Base-by-base conservation (phyloP, 2,329 filamentous ascomycete species). In the Botryotinia convoluta region DNA sequence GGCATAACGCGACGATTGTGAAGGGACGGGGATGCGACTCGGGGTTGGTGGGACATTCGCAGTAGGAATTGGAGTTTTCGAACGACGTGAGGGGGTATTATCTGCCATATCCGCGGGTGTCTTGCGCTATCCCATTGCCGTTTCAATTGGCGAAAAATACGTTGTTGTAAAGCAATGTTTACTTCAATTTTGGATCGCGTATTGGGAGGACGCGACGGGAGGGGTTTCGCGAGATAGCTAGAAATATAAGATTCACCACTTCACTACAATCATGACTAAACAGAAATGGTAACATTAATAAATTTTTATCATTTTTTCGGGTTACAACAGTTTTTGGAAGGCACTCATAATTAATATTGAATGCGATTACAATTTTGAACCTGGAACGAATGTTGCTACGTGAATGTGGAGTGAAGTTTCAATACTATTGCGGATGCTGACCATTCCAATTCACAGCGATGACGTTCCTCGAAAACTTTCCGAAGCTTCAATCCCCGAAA, bases 31-130 rank as follows among this genome's bases (percentile, higher is more conserved):
- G 59, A 79, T 79, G 63, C 78, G 79, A 77, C 77, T 79, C 65
- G 82, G 82, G 72, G 82, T 83, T 73, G 82, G 83, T 51, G 82
- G 82, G 77, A 82, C 82, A 79, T 80, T 80, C 76, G 85, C 44
- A 14, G 71, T 16, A 10, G 37, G 71, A 32, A 70, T 37, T 37
- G 71, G 65, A 42, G 65, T 62, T 8, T 73, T 73, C 32, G 63
- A 72, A 37, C 71, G 71, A 39, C 71, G 71, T 18, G 71, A 69
- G 26, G 71, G 71, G 37, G 71, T 69, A 20, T 69, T 57, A 32
- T 72, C 63, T 69, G 62, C 62, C 71, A 72, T 72, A 29, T 72
- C 71, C 32, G 18, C 18, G 18, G 22, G 10, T 10, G 39, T 29
- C 62, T 57, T 37, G 18, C 12, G 18, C 48, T 72, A 72, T 69